Evolutionary conservation across 768 basidiomycete species (phyloP).

Genomic region (Tylopilus rubrobrunneus): DNA sequence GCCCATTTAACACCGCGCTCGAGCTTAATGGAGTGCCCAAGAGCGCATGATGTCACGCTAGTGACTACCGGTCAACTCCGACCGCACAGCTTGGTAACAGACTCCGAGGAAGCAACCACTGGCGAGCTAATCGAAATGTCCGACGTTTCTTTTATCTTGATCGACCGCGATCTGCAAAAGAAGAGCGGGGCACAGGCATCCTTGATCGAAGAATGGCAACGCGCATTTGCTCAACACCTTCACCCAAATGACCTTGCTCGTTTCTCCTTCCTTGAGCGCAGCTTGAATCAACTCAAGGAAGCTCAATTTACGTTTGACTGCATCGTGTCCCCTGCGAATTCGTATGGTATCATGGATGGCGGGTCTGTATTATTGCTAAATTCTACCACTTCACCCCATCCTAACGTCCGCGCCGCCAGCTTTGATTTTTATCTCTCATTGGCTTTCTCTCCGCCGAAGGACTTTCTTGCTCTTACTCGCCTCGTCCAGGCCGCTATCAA

Average conservation of each 20-base stretch:
- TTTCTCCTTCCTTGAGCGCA: not conserved
- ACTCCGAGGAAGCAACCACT: no score
- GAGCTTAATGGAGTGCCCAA: no score
- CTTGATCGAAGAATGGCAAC: slow-evolving; percentile 1
- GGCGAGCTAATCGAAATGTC: not conserved
- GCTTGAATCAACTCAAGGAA: not conserved
- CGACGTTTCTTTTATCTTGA: not conserved
- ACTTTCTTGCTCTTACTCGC: slow-evolving; percentile 3
- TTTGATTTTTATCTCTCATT: slow-evolving; percentile 1
- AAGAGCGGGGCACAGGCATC: not conserved
- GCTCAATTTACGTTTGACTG: slow-evolving; percentile 3
- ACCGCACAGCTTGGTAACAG: no score
- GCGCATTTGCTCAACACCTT: slow-evolving; percentile 1
- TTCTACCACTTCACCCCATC: no score
- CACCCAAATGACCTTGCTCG: slow-evolving; percentile 2
- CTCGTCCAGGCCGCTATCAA: slow-evolving; percentile 1
- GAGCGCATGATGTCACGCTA: no score
- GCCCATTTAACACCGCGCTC: no score
- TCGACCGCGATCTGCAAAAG: not conserved
- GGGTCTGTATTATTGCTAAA: not conserved
- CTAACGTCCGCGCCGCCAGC: not conserved
- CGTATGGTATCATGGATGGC: slow-evolving; percentile 10
- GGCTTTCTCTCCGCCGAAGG: not conserved
- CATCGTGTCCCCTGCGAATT: slow-evolving; percentile 6
- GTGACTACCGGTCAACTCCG: not conserved